phyloP scores from a whole-genome alignment of 1,139 yeast species.

The Pichia norvegensis region DNA sequence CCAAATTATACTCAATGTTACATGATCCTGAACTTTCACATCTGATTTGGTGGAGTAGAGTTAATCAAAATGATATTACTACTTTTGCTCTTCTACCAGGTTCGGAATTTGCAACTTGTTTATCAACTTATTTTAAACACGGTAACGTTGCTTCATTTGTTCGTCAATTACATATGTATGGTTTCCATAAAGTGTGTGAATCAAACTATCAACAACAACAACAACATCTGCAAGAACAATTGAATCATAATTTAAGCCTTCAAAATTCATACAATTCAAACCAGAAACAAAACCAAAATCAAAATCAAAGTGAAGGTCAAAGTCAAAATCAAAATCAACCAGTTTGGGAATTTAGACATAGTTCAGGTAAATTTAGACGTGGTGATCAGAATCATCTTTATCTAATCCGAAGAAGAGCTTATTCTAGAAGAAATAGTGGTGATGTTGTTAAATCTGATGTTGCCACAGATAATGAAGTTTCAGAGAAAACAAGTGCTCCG shows the following conservation, averaged over 20 bases:
- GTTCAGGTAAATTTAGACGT: slow-evolving; percentile 54
- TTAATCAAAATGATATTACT: slow-evolving; percentile 45
- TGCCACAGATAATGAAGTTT: neutral
- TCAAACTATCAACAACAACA: slow-evolving; percentile 16
- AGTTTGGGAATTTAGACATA: slow-evolving; percentile 68
- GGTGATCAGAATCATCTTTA: slow-evolving; percentile 55
- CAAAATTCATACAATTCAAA: slow-evolving; percentile 1
- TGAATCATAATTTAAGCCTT: slow-evolving; percentile 4
- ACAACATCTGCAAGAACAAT: slow-evolving; percentile 1
- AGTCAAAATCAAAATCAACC: slow-evolving; percentile 18
- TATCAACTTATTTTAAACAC: slow-evolving; percentile 66
- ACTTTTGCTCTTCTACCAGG: slow-evolving; percentile 58
- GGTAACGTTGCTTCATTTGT: slow-evolving; percentile 76
- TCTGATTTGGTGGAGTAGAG: slow-evolving; percentile 74
- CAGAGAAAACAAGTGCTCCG: neutral
- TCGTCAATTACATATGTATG: slow-evolving; percentile 73
- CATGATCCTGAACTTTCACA: slow-evolving; percentile 43
- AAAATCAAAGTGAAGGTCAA: slow-evolving; percentile 13
- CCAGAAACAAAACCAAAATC: slow-evolving; percentile 6
- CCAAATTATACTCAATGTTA: slow-evolving; percentile 54
- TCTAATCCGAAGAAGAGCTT: slow-evolving; percentile 56
- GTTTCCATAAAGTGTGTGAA: slow-evolving; percentile 62
- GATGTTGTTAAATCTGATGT: neutral
- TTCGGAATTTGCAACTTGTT: slow-evolving; percentile 52
- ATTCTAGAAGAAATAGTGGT: slow-evolving; percentile 36